Evolutionary conservation across 257 asterid genomes (phyloP), one percentile per base, ranked within the genome.

Genomic region (Nicotiana obtusifolia): DNA sequence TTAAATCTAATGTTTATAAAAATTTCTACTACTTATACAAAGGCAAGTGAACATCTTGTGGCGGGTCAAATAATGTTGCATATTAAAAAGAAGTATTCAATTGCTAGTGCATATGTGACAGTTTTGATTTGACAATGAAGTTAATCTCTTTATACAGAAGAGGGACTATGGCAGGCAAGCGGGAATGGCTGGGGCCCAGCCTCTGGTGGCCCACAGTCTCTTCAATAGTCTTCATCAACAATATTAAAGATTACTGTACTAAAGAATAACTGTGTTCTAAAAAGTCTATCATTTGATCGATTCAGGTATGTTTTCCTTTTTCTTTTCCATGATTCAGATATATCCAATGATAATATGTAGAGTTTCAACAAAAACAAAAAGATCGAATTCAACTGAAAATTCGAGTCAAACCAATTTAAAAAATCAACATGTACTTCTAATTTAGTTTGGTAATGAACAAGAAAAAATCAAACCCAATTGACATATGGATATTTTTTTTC

Each of bases 51-150:
- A 14, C 57, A 52, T 14, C 5, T 52, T 52, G 57, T 52, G 57
- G 17, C 56, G 13, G 56, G 20, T 41, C 54, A 20, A 69, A 41
- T n/a, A 11, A 20, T 69, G 78, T 69, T 69, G 33, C 3, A 3
- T 1, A n/a, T 11, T 10, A 37, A 41, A 1, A 20, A 31, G 33
- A 65, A 69, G 31, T 41, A 64, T 69, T 3, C 33, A 1, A 47
- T 73, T 73, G 79, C 41, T 53, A 73, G 79, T 47, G 79, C 79
- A 47, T 73, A 7, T 44, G 79, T 47, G 61, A 73, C 79, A 26
- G 15, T 47, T 73, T 52, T 47, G 61, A 14, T 47, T 73, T 24
- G 79, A 47, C 16, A 47, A 73, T 24, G 61, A 11, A 73, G 24
- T 5, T 44, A 14, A 69, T 69, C 77, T 41, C n/a, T 69, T 10